A percentile compares a stretch with the other conserved stretches of the same genome.
Conservation (phyloP, 495 filamentous ascomycete genomes). For the Hypomontagnella submonticulosa region DNA sequence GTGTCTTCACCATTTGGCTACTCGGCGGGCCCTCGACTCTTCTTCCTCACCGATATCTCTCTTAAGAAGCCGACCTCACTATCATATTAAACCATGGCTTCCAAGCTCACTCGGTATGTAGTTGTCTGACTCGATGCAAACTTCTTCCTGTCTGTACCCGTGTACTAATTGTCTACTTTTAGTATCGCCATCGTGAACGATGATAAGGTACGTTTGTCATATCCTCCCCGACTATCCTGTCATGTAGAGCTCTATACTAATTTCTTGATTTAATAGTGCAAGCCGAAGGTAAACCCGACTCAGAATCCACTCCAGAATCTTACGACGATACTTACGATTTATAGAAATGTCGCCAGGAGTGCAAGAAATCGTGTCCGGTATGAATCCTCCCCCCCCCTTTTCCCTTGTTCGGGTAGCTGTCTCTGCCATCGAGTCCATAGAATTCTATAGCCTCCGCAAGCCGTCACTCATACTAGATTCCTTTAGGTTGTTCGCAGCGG, state of each 20-base stretch:
- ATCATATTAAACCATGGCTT: constrained; percentile 48
- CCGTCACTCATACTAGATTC: constrained; percentile 24
- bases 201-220: constrained; percentile 80
- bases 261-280: constrained; percentile 73
- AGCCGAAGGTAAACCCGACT: constrained; percentile 79
- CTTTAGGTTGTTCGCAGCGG: constrained; percentile 82
- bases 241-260: constrained; percentile 23
- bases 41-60: not conserved
- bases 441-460: not conserved
- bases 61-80: constrained; percentile 21
- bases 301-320: not conserved
- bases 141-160: constrained; percentile 1
- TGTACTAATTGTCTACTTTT: constrained; percentile 33
- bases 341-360: constrained; percentile 96
- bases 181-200: constrained; percentile 98
- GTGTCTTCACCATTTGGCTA: constrained; percentile 32
- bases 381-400: not conserved
- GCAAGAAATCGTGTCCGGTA: constrained; percentile 97
- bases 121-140: constrained; percentile 11
- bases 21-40: constrained; percentile 1
- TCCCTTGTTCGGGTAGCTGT: not conserved
- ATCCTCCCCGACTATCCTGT: constrained; percentile 8
- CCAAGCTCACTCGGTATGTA: constrained; percentile 53
- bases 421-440: not conserved
- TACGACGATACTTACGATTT: constrained; percentile 19